Percentiles rank a stretch among this genome's conserved stretches.
Conservation (phyloP, 2,329 filamentous ascomycete genomes). For the Epichloe scottii region DNA sequence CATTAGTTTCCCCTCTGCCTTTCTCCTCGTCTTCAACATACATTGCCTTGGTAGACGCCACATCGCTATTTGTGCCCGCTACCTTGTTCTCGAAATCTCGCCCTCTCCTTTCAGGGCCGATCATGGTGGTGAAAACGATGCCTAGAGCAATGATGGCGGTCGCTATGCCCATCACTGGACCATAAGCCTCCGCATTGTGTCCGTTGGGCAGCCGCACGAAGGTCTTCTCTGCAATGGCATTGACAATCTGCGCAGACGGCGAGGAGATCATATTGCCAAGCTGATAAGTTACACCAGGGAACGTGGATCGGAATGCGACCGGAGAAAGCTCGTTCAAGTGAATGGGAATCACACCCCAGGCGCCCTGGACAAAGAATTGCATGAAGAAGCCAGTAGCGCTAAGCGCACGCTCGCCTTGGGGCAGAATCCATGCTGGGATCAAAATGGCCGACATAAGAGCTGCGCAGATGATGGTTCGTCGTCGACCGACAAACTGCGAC, state of each 20-base stretch:
- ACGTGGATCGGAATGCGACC: constrained; percentile 55
- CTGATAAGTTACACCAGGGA: constrained; percentile 62
- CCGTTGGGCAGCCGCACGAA: constrained; percentile 43
- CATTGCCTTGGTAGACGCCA: constrained; percentile 15
- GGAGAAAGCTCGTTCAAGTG: constrained; percentile 65
- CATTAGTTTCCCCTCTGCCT: constrained; percentile 9
- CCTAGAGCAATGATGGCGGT: constrained; percentile 65
- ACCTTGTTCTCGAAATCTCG: constrained; percentile 52
- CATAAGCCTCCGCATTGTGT: constrained; percentile 53
- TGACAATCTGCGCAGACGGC: constrained; percentile 65
- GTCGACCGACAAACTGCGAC: constrained; percentile 63
- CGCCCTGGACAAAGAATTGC: constrained; percentile 55
- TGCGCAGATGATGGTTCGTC: constrained; percentile 51
- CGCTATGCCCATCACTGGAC: constrained; percentile 61
- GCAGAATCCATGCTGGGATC: constrained; percentile 61
- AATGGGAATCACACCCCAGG: constrained; percentile 57
- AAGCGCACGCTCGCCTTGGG: constrained; percentile 43
- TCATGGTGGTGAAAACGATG: constrained; percentile 52
- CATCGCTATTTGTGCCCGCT: constrained; percentile 20
- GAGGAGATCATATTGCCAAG: constrained; percentile 64
- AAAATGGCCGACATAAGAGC: constrained; percentile 46
- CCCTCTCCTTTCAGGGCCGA: constrained; percentile 65
- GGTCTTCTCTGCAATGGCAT: constrained; percentile 54
- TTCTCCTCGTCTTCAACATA: constrained; percentile 21
- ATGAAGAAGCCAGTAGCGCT: constrained; percentile 56